A percentile compares a stretch with the other conserved stretches of the same genome.
These are phyloP conservation scores for Hericium coralloides DNA, from an alignment of 768 basidiomycete genomes.

Conservation along the genomic window DNA sequence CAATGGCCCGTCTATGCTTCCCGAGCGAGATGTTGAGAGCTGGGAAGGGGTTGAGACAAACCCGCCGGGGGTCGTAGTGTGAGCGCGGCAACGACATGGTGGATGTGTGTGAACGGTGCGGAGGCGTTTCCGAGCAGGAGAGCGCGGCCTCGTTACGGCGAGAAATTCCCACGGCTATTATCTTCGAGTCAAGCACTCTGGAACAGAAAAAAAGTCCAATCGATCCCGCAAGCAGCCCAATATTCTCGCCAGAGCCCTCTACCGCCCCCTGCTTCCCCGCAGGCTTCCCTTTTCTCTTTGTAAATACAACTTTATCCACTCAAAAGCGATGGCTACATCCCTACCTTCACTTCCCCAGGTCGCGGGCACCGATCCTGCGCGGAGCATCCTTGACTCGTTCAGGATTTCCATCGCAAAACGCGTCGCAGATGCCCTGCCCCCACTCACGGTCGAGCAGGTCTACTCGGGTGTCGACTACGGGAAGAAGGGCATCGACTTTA, in stretches of 20 bases:
- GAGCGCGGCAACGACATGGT: conserved; percentile 59
- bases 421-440: conserved; percentile 54
- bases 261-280: not conserved
- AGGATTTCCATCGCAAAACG: conserved; percentile 72
- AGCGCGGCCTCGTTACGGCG: too few species aligned
- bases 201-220: not conserved
- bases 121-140: too few species aligned
- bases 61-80: conserved; percentile 78
- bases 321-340: not conserved
- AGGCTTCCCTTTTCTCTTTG: not conserved
- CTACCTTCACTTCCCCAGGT: conserved; percentile 32
- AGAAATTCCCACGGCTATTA: too few species aligned
- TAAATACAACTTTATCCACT: not conserved
- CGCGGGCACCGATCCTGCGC: conserved; percentile 49
- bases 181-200: not conserved
- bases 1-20: conserved; percentile 71
- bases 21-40: conserved; percentile 49
- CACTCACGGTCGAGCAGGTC: conserved; percentile 63
- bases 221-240: not conserved
- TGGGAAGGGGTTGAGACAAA: conserved; percentile 84
- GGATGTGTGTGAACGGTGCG: not conserved
- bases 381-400: conserved; percentile 67
- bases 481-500: conserved; percentile 92
- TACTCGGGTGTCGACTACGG: conserved; percentile 84
- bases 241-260: not conserved